Conservation (phyloP, 169 alveolate species). For the Neospora caninum region DNA sequence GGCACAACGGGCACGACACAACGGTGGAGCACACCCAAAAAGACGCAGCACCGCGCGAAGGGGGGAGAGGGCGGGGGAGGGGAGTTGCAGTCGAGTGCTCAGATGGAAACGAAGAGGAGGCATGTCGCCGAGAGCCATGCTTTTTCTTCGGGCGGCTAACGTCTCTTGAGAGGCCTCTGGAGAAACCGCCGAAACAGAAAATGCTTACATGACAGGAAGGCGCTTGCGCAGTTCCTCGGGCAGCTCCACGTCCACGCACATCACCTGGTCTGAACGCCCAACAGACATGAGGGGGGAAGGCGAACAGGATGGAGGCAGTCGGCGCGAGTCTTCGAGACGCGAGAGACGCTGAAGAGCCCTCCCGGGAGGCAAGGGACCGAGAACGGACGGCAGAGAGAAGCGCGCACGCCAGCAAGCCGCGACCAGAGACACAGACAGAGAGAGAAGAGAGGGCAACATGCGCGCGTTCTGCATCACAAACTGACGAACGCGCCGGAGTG, state of each 20-base stretch:
- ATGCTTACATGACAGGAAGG: constrained; percentile 10
- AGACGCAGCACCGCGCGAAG: neutral
- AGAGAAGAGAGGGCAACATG: neutral
- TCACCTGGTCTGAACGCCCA: neutral
- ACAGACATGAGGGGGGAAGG: neutral
- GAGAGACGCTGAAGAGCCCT: neutral
- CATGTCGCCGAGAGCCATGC: too few relatives aligned
- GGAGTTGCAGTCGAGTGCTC: too few relatives aligned
- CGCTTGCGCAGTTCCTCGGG: constrained; percentile 10
- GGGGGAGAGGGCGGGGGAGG: neutral
- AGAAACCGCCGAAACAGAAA: neutral
- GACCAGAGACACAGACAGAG: neutral
- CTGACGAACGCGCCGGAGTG: neutral
- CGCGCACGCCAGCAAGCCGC: neutral
- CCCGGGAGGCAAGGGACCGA: neutral
- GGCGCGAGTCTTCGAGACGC: neutral
- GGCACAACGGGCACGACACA: neutral
- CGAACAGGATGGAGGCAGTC: too few relatives aligned
- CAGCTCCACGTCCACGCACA: neutral
- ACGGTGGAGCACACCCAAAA: too few relatives aligned
- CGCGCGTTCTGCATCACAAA: neutral
- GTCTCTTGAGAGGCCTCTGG: neutral
- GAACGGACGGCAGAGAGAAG: neutral
- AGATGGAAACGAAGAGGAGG: too few relatives aligned
- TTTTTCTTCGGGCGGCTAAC: neutral